Evolutionary conservation across 2,329 filamentous ascomycete species (phyloP).

Genomic region (Ascochyta rabiei): DNA sequence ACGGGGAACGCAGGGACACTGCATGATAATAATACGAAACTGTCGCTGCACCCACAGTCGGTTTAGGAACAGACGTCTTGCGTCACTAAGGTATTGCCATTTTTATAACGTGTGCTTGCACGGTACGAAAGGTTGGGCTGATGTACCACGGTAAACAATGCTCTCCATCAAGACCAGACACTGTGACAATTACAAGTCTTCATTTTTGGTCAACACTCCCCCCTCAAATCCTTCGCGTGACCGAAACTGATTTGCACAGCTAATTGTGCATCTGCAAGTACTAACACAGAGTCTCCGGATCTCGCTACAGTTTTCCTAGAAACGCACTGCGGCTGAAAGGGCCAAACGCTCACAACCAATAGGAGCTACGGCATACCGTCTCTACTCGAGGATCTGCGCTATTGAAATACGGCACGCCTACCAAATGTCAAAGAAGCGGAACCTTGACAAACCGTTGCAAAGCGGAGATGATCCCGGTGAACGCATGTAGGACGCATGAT

Average conservation of each 20-base stretch:
- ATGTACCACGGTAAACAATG: neutral
- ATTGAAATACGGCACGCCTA: neutral
- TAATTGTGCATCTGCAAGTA: neutral
- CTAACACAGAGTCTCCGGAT: neutral
- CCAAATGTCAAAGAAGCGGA: neutral
- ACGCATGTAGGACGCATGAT: neutral
- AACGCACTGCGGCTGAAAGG: neutral
- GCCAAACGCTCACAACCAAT: neutral
- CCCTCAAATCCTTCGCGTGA: neutral
- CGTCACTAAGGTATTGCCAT: no score
- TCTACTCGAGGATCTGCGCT: neutral
- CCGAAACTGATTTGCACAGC: neutral
- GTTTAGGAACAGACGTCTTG: no score
- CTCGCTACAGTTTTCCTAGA: neutral
- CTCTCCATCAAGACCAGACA: neutral
- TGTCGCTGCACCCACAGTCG: neutral
- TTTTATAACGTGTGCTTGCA: no score
- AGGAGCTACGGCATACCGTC: neutral
- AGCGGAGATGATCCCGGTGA: neutral
- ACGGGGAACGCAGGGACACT: neutral
- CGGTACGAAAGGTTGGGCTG: neutral
- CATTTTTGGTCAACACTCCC: neutral
- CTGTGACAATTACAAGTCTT: neutral
- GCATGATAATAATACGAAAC: neutral
- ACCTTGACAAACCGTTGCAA: neutral